These are phyloP conservation scores for Clonostachys solani DNA, from an alignment of 2,329 filamentous ascomycete genomes.

Conservation along the genomic window DNA sequence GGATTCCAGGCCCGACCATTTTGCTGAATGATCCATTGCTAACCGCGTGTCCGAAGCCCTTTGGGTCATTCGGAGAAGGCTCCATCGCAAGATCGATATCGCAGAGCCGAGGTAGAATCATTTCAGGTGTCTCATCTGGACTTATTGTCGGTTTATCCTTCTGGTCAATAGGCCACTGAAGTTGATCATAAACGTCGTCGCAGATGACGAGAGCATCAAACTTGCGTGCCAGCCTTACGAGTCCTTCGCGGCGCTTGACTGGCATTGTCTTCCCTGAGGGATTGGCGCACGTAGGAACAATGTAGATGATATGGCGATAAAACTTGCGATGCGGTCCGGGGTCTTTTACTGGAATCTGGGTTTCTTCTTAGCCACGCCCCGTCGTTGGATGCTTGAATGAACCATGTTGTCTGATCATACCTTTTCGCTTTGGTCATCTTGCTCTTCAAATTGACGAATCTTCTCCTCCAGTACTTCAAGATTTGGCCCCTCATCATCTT, in stretches of 20 bases:
- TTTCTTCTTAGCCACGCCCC: too few relatives aligned
- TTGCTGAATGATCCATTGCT: slow-evolving; percentile 93
- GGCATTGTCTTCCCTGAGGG: slow-evolving; percentile 83
- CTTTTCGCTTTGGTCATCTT: background rate
- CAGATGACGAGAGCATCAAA: slow-evolving; percentile 79
- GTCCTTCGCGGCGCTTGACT: slow-evolving; percentile 55
- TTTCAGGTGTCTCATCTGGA: slow-evolving; percentile 6
- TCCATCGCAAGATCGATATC: slow-evolving; percentile 68
- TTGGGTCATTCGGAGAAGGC: slow-evolving; percentile 37
- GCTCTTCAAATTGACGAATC: slow-evolving; percentile 20
- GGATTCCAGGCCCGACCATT: slow-evolving; percentile 72
- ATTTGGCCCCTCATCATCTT: slow-evolving; percentile 76
- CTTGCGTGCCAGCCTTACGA: slow-evolving; percentile 73
- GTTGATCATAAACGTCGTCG: slow-evolving; percentile 92
- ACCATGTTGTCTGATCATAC: too few relatives aligned
- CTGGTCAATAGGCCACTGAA: slow-evolving; percentile 63
- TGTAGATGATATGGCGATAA: slow-evolving; percentile 85
- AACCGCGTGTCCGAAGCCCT: slow-evolving; percentile 69
- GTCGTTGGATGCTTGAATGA: too few relatives aligned
- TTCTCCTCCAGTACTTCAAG: slow-evolving; percentile 41
- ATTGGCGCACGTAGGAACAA: slow-evolving; percentile 84
- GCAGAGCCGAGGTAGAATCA: slow-evolving; percentile 70
- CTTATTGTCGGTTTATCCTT: too few relatives aligned
- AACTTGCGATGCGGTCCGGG: slow-evolving; percentile 51
- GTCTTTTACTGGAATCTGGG: too few relatives aligned